phyloP scores from a whole-genome alignment of 345 rosid genomes.

The Camelina neglecta region DNA sequence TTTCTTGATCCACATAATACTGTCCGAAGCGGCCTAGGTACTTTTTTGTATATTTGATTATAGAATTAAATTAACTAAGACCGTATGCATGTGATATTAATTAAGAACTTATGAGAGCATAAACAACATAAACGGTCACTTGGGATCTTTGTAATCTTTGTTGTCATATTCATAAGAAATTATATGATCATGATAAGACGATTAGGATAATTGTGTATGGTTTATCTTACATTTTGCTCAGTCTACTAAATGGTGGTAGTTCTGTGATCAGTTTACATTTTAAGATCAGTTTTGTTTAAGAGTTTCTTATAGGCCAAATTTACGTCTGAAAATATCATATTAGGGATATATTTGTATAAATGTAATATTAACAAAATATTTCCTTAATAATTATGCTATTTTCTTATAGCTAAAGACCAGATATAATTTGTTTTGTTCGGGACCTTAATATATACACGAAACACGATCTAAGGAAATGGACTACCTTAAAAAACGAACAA shows the following conservation, averaged over 20 bases:
- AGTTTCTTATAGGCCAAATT: too few relatives aligned
- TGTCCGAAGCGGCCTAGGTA: constrained; percentile 50
- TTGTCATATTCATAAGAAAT: neutral
- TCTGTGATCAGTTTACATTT: too few relatives aligned
- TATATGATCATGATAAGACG: neutral
- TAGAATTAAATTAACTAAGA: neutral
- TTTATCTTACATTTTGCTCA: too few relatives aligned
- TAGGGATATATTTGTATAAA: too few relatives aligned
- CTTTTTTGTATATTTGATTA: neutral
- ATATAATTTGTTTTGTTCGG: neutral
- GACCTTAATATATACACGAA: neutral
- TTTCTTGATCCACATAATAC: constrained; percentile 75
- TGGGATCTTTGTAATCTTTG: neutral
- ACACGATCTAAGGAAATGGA: neutral
- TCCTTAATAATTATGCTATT: neutral
- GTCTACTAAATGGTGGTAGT: neutral
- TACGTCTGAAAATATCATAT: too few relatives aligned
- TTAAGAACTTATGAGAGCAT: neutral
- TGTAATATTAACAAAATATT: too few relatives aligned
- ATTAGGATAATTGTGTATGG: neutral
- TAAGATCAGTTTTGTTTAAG: too few relatives aligned
- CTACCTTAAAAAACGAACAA: neutral
- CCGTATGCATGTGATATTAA: neutral
- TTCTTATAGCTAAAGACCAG: neutral
- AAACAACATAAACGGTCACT: neutral